phyloP scores from a whole-genome alignment of 2,329 filamentous ascomycete genomes.

The Aspergillus sp. region DNA sequence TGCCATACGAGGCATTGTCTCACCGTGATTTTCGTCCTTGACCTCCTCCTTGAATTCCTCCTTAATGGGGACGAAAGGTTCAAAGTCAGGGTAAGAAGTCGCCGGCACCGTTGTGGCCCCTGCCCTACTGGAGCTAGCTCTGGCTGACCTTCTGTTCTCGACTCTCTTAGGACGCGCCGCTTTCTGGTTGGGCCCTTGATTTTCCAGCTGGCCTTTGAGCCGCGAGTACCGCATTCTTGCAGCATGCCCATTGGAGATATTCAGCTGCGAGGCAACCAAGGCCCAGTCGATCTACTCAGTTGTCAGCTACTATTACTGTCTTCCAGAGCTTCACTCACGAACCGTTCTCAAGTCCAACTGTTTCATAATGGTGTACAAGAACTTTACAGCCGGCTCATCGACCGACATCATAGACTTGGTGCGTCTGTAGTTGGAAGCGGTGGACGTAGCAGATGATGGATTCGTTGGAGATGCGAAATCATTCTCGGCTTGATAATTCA shows the following conservation, averaged over 20 bases:
- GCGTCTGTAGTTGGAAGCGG: conserved; percentile 34
- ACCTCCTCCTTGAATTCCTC: conserved; percentile 4
- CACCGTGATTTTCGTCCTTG: conserved; percentile 25
- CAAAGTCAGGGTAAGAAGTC: background rate
- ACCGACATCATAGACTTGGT: conserved; percentile 46
- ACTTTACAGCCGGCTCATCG: conserved; percentile 53
- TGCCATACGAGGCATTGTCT: conserved; percentile 11
- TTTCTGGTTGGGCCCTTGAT: conserved; percentile 30
- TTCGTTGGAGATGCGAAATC: background rate
- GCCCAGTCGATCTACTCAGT: conserved; percentile 55
- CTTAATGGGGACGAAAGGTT: no score
- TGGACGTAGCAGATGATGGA: background rate
- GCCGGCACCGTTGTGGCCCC: conserved; percentile 12
- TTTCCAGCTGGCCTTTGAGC: conserved; percentile 57
- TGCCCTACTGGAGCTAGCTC: conserved; percentile 20
- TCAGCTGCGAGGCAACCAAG: conserved; percentile 50
- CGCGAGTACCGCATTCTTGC: conserved; percentile 60
- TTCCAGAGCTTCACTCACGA: conserved; percentile 20
- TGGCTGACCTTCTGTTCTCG: conserved; percentile 20
- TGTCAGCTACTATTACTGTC: background rate
- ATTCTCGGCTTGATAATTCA: no score
- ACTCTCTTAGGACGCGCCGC: conserved; percentile 29
- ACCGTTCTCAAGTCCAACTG: conserved; percentile 57
- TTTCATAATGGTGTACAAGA: conserved; percentile 58
- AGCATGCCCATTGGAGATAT: conserved; percentile 59